phyloP scores from a whole-genome alignment of 331 rosid genomes.

The Dryas integrifolia region DNA sequence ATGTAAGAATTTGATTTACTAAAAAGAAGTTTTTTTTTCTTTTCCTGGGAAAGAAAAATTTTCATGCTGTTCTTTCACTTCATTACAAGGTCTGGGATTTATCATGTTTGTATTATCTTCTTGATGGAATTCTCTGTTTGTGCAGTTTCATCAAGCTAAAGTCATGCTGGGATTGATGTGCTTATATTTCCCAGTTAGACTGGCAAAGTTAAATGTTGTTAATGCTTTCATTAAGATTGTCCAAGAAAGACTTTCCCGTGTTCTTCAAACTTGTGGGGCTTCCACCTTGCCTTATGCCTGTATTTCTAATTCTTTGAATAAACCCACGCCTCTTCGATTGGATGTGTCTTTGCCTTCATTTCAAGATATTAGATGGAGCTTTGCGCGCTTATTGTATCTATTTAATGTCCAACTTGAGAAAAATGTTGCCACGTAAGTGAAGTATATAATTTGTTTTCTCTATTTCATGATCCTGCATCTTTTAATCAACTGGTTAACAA shows the following conservation, averaged over 20 bases:
- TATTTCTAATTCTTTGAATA: conserved; percentile 66
- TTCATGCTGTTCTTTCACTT: not conserved
- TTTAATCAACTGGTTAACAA: conserved; percentile 10
- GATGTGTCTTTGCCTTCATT: conserved; percentile 81
- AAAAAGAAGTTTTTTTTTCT: not conserved
- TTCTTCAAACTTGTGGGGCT: conserved; percentile 45
- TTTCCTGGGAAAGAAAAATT: conserved; percentile 3
- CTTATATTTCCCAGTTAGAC: conserved; percentile 49
- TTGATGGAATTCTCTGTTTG: conserved; percentile 20
- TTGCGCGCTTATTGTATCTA: conserved; percentile 65
- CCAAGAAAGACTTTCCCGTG: conserved; percentile 38
- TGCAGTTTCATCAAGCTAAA: conserved; percentile 58
- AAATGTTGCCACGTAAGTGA: conserved; percentile 93
- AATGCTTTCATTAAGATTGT: conserved; percentile 39
- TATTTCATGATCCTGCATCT: conserved; percentile 18
- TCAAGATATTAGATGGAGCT: conserved; percentile 65
- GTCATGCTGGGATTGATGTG: conserved; percentile 40
- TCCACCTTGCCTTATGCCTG: conserved; percentile 75
- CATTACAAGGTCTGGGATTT: not conserved
- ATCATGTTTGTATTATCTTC: not conserved
- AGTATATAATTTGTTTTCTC: conserved; percentile 14
- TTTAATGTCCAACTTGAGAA: conserved; percentile 83
- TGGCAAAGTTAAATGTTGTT: conserved; percentile 35
- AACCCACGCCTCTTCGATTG: conserved; percentile 74
- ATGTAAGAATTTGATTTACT: conserved; percentile 17